phyloP scores from a whole-genome alignment of 306 rosid genomes.

The Quercus rubra region DNA sequence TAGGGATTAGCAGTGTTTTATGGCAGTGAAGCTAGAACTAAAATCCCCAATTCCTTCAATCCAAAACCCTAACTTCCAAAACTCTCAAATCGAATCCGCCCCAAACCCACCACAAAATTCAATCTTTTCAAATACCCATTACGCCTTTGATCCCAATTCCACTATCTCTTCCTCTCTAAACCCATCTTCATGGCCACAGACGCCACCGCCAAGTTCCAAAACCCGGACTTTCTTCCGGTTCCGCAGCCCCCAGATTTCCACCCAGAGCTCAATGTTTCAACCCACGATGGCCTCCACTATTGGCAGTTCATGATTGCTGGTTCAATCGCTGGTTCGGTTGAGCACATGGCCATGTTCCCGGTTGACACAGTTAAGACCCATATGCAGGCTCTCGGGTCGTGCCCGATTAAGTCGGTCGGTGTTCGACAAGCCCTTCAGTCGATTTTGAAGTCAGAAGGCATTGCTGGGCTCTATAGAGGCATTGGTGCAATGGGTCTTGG shows the following conservation, averaged over 20 bases:
- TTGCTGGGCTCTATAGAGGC: slow-evolving; percentile 72
- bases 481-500: slow-evolving; percentile 90
- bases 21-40: slow-evolving; percentile 5
- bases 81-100: not conserved
- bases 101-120: not conserved
- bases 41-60: not conserved
- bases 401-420: slow-evolving; percentile 67
- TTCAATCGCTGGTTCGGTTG: slow-evolving; percentile 70
- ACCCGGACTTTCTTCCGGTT: slow-evolving; percentile 55
- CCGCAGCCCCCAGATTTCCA: slow-evolving; percentile 52
- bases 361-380: slow-evolving; percentile 90
- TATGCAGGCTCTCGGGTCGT: slow-evolving; percentile 83
- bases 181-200: slow-evolving; percentile 57
- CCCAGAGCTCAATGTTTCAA: slow-evolving; percentile 32
- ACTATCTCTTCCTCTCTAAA: not conserved
- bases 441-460: slow-evolving; percentile 60
- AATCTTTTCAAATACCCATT: slow-evolving; percentile 1
- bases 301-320: slow-evolving; percentile 95
- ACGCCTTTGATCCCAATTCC: slow-evolving; percentile 8
- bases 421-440: slow-evolving; percentile 69
- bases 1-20: not conserved
- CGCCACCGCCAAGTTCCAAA: slow-evolving; percentile 63
- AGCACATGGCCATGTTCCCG: slow-evolving; percentile 91
- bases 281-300: slow-evolving; percentile 77
- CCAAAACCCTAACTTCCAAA: slow-evolving; percentile 4